Evolutionary conservation across 106 monocot genomes (phyloP).

Genomic region (Dendrobium catenatum): DNA sequence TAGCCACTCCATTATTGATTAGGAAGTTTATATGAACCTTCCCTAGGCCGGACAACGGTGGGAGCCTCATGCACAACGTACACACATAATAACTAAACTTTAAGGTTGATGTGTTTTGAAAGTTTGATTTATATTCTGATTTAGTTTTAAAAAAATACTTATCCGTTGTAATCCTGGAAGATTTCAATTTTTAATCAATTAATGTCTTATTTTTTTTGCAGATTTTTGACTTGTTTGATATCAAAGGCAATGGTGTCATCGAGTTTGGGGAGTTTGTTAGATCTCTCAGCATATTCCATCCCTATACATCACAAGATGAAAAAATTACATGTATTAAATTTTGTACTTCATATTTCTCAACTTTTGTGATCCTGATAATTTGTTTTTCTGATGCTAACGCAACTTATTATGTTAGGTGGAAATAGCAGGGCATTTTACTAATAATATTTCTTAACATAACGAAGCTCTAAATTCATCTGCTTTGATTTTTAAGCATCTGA

Average conservation of each 20-base stretch:
- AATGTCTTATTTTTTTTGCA: constrained; percentile 33
- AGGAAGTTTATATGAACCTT: too few species aligned
- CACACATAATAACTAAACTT: too few species aligned
- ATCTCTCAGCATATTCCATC: constrained; percentile 81
- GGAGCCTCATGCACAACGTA: too few species aligned
- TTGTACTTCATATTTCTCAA: not conserved
- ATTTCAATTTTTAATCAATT: not conserved
- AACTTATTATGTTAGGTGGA: not conserved
- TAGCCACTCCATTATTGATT: too few species aligned
- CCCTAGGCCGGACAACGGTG: too few species aligned
- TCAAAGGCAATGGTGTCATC: constrained; percentile 69
- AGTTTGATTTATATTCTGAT: too few species aligned
- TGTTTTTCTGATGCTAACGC: not conserved
- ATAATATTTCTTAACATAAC: not conserved
- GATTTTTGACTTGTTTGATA: constrained; percentile 80
- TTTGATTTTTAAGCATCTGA: not conserved
- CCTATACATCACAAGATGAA: constrained; percentile 46
- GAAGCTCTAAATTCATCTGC: not conserved
- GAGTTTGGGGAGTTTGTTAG: constrained; percentile 93
- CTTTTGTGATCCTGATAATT: not conserved
- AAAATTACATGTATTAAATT: constrained; percentile 57
- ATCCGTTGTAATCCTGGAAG: too few species aligned
- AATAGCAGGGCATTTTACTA: not conserved
- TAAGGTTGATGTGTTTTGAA: too few species aligned
- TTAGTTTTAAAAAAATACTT: too few species aligned